A percentile compares a stretch with the other conserved stretches of the same genome.
Conservation (phyloP, 805 yeast species). For the Candida peoriensis region DNA sequence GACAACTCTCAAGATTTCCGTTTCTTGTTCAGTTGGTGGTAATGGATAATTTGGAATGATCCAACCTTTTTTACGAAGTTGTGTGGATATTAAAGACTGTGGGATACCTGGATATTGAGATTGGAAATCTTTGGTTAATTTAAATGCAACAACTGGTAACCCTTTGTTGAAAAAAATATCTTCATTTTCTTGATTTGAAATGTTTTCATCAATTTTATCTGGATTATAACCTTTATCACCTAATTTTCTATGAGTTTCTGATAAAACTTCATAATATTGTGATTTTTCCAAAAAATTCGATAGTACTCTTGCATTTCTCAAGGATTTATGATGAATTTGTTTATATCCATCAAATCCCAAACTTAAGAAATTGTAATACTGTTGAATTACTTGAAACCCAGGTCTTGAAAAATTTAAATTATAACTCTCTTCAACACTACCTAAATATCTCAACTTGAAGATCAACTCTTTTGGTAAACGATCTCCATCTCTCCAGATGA, state of each 20-base stretch:
- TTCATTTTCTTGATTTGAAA: conserved; percentile 30
- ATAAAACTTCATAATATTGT: conserved; percentile 64
- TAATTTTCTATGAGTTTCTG: conserved; percentile 65
- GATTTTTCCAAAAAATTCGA: conserved; percentile 59
- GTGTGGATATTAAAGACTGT: conserved; percentile 65
- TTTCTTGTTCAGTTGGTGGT: conserved; percentile 52
- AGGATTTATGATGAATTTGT: conserved; percentile 53
- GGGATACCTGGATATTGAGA: conserved; percentile 73
- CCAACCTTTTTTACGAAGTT: conserved; percentile 77
- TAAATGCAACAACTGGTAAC: conserved; percentile 86
- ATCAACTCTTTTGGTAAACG: conserved; percentile 67
- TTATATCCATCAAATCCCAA: conserved; percentile 71
- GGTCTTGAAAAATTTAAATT: conserved; percentile 88
- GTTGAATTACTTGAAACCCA: conserved; percentile 86
- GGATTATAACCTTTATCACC: conserved; percentile 28
- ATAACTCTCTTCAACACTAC: conserved; percentile 84
- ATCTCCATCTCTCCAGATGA: conserved; percentile 65
- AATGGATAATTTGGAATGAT: conserved; percentile 87
- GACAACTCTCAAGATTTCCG: conserved; percentile 80
- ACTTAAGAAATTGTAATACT: conserved; percentile 73
- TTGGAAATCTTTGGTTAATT: conserved; percentile 54
- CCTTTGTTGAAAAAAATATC: conserved; percentile 56
- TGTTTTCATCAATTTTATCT: conserved; percentile 21
- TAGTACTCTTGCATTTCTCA: conserved; percentile 68
- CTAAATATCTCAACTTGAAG: conserved; percentile 77